phyloP scores from a whole-genome alignment of 2,329 filamentous ascomycete species.

The Epichloe sp. region DNA sequence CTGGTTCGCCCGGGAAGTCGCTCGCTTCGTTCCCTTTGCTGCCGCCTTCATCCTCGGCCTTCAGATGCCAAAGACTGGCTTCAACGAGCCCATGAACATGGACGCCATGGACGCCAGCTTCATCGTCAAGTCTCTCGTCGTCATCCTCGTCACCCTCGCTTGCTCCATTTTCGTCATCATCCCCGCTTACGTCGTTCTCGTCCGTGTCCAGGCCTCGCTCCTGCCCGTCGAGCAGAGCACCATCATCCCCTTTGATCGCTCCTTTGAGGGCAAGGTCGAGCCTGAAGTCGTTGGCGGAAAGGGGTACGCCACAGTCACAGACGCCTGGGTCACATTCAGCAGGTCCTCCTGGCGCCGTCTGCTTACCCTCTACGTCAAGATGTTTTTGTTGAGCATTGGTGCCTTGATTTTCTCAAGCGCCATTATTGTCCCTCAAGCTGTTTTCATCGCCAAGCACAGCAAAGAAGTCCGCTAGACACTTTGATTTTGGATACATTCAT shows the following conservation, averaged over 20 bases:
- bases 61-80: conserved; percentile 21
- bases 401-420: conserved; percentile 30
- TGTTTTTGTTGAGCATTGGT: conserved; percentile 41
- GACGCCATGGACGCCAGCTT: conserved; percentile 16
- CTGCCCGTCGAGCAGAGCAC: conserved; percentile 70
- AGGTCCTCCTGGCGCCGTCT: conserved; percentile 59
- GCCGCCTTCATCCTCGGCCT: conserved; percentile 33
- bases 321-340: conserved; percentile 72
- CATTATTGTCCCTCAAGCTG: conserved; percentile 37
- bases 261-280: conserved; percentile 64
- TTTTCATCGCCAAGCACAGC: conserved; percentile 23
- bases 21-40: conserved; percentile 31
- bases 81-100: conserved; percentile 19
- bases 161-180: conserved; percentile 53
- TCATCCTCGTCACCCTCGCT: conserved; percentile 33
- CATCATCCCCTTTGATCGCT: conserved; percentile 82
- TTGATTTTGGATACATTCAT: not conserved
- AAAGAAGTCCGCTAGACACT: not conserved
- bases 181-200: conserved; percentile 62
- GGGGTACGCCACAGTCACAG: conserved; percentile 56
- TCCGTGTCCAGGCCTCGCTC: conserved; percentile 77
- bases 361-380: conserved; percentile 63
- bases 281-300: conserved; percentile 61
- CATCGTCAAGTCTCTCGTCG: conserved; percentile 28
- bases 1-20: conserved; percentile 43